Evolutionary conservation across 495 filamentous ascomycete species (phyloP).

Genomic region (Neurospora sp.): DNA sequence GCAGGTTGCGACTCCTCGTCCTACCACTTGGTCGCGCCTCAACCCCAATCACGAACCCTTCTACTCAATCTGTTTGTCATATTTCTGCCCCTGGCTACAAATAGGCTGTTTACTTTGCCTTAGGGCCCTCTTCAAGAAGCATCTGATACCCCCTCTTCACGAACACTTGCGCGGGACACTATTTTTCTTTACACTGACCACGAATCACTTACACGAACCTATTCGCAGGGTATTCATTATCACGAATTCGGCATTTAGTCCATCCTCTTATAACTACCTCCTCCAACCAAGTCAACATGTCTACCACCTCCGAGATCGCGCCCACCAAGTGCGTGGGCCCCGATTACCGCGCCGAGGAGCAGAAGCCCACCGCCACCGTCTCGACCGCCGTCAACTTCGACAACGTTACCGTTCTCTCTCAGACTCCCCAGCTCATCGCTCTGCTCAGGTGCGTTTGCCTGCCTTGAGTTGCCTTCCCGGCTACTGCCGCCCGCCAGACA

Average conservation of each 20-base stretch:
- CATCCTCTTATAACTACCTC: neutral
- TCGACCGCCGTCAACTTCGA: conserved; percentile 72
- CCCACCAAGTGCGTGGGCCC: conserved; percentile 70
- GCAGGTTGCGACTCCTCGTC: neutral
- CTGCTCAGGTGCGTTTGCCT: conserved; percentile 75
- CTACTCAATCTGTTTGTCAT: neutral
- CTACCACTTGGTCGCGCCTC: neutral
- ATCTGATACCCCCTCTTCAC: neutral
- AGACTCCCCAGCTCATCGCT: conserved; percentile 94
- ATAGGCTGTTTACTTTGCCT: neutral
- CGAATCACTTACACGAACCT: neutral
- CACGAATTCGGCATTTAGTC: neutral
- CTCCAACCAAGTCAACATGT: neutral
- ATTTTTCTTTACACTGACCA: neutral
- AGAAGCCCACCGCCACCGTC: conserved; percentile 84
- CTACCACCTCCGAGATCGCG: conserved; percentile 22
- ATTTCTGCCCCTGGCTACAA: neutral
- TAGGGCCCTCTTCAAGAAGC: neutral
- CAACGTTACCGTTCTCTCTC: conserved; percentile 81
- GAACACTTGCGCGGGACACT: neutral
- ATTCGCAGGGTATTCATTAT: neutral
- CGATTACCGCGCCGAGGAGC: conserved; percentile 59
- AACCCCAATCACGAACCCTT: neutral
- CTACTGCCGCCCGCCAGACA: conserved; percentile 2
- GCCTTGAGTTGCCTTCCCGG: neutral